phyloP scores from a whole-genome alignment of 345 rosid genomes.

The Lepidium didymum region DNA sequence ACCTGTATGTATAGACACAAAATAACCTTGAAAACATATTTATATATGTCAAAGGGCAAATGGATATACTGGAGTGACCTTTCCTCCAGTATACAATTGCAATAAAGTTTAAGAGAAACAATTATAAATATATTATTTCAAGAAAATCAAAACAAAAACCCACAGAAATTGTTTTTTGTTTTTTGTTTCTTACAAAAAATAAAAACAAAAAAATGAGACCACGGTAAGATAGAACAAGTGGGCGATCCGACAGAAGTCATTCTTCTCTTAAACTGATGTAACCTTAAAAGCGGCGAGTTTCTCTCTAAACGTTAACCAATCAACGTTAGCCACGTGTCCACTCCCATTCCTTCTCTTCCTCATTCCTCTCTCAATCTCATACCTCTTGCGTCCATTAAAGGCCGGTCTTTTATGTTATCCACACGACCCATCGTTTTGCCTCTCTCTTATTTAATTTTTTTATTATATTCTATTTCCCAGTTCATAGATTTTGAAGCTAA shows the following conservation, averaged over 20 bases:
- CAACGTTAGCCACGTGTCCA: slow-evolving; percentile 29
- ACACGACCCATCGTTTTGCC: slow-evolving; percentile 29
- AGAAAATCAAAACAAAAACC: background rate
- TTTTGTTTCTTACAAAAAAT: too few species aligned
- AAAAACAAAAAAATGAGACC: background rate
- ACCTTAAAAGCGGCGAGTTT: slow-evolving; percentile 20
- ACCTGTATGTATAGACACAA: too few species aligned
- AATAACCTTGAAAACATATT: too few species aligned
- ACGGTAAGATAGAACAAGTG: slow-evolving; percentile 24
- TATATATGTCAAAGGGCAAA: too few species aligned
- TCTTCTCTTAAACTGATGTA: background rate
- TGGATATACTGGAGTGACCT: too few species aligned
- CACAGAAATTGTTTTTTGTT: background rate
- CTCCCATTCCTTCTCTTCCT: slow-evolving; percentile 44
- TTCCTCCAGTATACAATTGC: background rate
- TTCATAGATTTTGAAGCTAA: slow-evolving; percentile 20
- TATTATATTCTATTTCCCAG: slow-evolving; percentile 5
- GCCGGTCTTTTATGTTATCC: slow-evolving; percentile 3
- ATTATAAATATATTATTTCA: background rate
- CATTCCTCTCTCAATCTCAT: background rate
- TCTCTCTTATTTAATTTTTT: background rate
- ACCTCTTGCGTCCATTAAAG: slow-evolving; percentile 17
- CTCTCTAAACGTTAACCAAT: background rate
- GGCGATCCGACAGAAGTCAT: slow-evolving; percentile 16
- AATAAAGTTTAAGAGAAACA: background rate